Conservation (phyloP, 768 basidiomycete genomes). For the Podaxis sp. region DNA sequence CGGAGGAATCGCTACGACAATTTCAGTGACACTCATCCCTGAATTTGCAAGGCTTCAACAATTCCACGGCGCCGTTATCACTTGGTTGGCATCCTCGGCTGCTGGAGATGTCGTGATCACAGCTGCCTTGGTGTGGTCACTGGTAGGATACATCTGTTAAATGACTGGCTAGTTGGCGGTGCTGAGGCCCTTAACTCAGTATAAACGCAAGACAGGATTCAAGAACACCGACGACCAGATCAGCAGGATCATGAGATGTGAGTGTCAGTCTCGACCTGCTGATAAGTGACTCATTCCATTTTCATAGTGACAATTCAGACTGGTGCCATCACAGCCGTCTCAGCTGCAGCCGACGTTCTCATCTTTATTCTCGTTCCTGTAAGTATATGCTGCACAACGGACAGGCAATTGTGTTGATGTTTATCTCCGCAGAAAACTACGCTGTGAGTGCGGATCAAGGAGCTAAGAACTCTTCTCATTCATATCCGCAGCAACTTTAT, state of each 20-base stretch:
- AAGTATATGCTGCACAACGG: constrained; percentile 4
- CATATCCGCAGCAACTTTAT: constrained; percentile 21
- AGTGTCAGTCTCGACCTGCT: not conserved
- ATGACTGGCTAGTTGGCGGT: constrained; percentile 25
- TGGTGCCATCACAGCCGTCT: constrained; percentile 33
- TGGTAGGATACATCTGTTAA: constrained; percentile 31
- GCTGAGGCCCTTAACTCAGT: constrained; percentile 21
- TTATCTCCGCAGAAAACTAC: constrained; percentile 7
- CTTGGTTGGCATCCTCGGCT: constrained; percentile 45
- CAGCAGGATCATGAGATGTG: constrained; percentile 26
- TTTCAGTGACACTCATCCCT: constrained; percentile 8
- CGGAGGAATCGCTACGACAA: constrained; percentile 3
- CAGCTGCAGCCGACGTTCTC: constrained; percentile 27
- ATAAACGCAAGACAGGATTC: constrained; percentile 38
- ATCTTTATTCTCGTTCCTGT: constrained; percentile 25
- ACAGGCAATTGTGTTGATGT: not conserved
- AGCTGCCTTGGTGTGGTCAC: constrained; percentile 32
- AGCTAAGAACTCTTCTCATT: not conserved
- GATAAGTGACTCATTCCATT: not conserved
- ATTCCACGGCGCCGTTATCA: constrained; percentile 30
- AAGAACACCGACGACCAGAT: constrained; percentile 39
- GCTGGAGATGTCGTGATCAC: constrained; percentile 48
- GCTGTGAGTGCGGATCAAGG: constrained; percentile 18
- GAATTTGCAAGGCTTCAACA: constrained; percentile 18
- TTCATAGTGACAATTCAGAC: constrained; percentile 40